Conservation (phyloP, 306 rosid species). For the Mimosa bimucronata region DNA sequence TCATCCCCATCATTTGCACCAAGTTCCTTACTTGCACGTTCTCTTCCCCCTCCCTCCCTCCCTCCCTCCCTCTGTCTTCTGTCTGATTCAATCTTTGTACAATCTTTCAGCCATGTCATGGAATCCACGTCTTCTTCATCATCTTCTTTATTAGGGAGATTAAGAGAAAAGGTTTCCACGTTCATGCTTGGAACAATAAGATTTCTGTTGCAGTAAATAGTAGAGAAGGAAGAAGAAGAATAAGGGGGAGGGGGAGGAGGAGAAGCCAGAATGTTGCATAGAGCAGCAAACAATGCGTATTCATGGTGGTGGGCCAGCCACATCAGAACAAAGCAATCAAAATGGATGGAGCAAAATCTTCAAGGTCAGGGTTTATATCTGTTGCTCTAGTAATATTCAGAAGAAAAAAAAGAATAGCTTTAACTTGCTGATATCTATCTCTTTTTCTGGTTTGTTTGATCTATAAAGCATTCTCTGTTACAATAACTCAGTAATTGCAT, state of each 20-base stretch:
- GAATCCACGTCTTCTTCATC: conserved; percentile 48
- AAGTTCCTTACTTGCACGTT: conserved; percentile 41
- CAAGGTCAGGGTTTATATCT: conserved; percentile 52
- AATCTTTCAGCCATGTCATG: conserved; percentile 20
- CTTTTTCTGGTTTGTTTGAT: not conserved
- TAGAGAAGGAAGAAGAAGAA: conserved; percentile 23
- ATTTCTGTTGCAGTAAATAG: conserved; percentile 11
- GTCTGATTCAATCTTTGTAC: not conserved
- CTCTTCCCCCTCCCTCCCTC: conserved; percentile 51
- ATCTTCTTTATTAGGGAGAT: not conserved
- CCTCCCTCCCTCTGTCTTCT: not conserved
- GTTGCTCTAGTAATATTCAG: not conserved
- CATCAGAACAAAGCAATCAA: conserved; percentile 93
- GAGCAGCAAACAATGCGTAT: conserved; percentile 97
- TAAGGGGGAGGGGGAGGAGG: conserved; percentile 23
- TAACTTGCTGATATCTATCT: not conserved
- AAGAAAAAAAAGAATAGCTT: not conserved
- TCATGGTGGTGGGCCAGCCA: conserved; percentile 99
- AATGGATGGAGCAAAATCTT: conserved; percentile 94
- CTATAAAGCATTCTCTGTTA: not conserved
- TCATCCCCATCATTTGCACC: conserved; percentile 52
- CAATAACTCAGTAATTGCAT: not conserved
- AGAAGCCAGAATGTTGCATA: conserved; percentile 66
- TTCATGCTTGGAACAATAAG: conserved; percentile 27
- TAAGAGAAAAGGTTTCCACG: conserved; percentile 34